These are phyloP conservation scores for Astrothelium macrocarpum DNA, from an alignment of 495 filamentous ascomycete species.

Conservation along the genomic window DNA sequence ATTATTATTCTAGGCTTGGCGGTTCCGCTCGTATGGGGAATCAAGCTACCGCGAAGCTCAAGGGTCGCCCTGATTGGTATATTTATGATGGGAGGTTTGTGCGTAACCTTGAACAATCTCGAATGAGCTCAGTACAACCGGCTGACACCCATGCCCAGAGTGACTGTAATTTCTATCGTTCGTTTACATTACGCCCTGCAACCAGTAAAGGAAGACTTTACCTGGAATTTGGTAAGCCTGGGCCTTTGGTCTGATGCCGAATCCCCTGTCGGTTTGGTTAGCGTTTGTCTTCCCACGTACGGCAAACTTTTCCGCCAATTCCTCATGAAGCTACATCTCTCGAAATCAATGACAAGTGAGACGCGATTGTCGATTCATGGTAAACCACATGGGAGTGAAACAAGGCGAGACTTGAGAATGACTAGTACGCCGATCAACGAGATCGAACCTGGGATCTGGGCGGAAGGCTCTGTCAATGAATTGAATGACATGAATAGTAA, in stretches of 20 bases:
- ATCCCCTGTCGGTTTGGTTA: background rate
- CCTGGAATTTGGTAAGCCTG: background rate
- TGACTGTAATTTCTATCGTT: background rate
- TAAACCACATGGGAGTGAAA: background rate
- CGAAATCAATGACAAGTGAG: background rate
- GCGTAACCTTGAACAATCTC: background rate
- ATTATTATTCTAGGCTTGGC: background rate
- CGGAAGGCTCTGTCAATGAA: background rate
- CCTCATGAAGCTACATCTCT: background rate
- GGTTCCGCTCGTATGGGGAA: background rate
- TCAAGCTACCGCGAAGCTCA: background rate
- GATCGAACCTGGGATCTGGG: background rate
- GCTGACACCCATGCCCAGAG: background rate
- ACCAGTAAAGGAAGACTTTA: background rate
- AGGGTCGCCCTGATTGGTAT: background rate
- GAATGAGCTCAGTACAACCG: background rate
- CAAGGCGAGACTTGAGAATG: background rate
- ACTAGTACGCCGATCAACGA: background rate
- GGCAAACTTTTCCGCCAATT: background rate
- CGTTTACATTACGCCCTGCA: background rate
- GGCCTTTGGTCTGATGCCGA: background rate
- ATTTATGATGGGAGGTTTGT: background rate
- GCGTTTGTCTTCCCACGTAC: background rate
- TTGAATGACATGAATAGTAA: background rate
- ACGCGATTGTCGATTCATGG: background rate